These are phyloP conservation scores for Bruguiera hainesii DNA, from an alignment of 441 rosid genomes.

Conservation along the genomic window DNA sequence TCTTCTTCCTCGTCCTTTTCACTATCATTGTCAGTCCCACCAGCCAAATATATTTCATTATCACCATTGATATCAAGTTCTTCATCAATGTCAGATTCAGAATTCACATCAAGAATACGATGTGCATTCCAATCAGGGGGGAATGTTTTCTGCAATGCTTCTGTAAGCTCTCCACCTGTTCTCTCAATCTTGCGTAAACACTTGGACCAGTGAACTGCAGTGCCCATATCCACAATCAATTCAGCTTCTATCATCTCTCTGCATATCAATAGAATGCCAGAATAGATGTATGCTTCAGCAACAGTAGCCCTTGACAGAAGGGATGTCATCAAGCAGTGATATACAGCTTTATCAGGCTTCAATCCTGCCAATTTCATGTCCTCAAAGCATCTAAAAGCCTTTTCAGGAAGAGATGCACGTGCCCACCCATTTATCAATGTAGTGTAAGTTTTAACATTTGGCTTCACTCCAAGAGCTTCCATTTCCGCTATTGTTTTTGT, in stretches of 20 bases:
- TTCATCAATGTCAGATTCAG: slow-evolving; percentile 38
- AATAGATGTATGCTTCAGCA: slow-evolving; percentile 68
- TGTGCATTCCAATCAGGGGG: slow-evolving; percentile 88
- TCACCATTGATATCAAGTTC: slow-evolving; percentile 21
- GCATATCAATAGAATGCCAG: slow-evolving; percentile 55
- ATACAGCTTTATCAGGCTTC: slow-evolving; percentile 83
- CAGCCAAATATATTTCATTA: slow-evolving; percentile 25
- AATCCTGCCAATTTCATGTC: slow-evolving; percentile 74
- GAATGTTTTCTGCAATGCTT: slow-evolving; percentile 87
- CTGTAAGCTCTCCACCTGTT: slow-evolving; percentile 86
- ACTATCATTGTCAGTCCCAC: slow-evolving; percentile 22
- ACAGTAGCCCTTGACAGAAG: slow-evolving; percentile 77
- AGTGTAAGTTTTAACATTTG: slow-evolving; percentile 88
- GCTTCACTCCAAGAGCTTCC: slow-evolving; percentile 60
- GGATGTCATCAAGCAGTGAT: slow-evolving; percentile 88
- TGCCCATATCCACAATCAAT: slow-evolving; percentile 88
- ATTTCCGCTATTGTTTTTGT: slow-evolving; percentile 62
- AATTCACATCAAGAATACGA: slow-evolving; percentile 30
- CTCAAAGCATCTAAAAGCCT: slow-evolving; percentile 75
- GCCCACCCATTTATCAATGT: slow-evolving; percentile 95
- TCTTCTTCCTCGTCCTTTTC: slow-evolving; percentile 20
- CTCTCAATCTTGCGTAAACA: slow-evolving; percentile 76
- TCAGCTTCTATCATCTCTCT: slow-evolving; percentile 73
- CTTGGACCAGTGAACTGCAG: slow-evolving; percentile 91
- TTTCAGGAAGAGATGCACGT: slow-evolving; percentile 87